These are phyloP conservation scores for Ormosia emarginata DNA, from an alignment of 306 rosid genomes.

Conservation along the genomic window DNA sequence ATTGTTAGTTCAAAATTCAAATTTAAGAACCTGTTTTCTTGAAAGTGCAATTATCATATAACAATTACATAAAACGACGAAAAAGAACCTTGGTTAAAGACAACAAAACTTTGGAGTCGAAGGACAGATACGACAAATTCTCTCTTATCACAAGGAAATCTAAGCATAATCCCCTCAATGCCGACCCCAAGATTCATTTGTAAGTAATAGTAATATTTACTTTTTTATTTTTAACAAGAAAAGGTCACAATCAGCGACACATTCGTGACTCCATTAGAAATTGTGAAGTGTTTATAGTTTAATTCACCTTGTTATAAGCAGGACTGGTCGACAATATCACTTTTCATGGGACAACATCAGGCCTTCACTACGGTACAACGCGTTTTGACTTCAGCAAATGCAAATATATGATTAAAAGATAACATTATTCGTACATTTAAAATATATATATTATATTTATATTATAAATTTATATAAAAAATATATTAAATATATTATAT, in stretches of 20 bases:
- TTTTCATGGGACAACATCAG: constrained; percentile 1
- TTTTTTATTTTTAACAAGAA: background rate
- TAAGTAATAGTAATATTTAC: background rate
- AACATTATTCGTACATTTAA: no score
- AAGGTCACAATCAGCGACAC: background rate
- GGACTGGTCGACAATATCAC: background rate
- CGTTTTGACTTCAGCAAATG: no score
- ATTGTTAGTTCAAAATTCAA: background rate
- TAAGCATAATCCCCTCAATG: constrained; percentile 17
- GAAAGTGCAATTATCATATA: background rate
- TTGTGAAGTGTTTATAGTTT: background rate
- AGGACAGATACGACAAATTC: constrained; percentile 8
- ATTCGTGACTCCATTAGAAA: background rate
- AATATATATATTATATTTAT: no score
- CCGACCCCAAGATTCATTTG: constrained; percentile 14
- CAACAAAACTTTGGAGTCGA: background rate
- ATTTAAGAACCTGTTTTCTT: background rate
- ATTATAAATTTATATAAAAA: no score
- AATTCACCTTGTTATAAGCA: background rate
- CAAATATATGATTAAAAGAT: background rate
- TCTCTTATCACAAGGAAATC: background rate
- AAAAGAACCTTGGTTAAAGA: background rate
- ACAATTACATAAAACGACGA: background rate
- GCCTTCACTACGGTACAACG: no score
- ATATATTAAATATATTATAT: no score